phyloP scores from a whole-genome alignment of 257 asterid genomes.

The Misopates orontium region DNA sequence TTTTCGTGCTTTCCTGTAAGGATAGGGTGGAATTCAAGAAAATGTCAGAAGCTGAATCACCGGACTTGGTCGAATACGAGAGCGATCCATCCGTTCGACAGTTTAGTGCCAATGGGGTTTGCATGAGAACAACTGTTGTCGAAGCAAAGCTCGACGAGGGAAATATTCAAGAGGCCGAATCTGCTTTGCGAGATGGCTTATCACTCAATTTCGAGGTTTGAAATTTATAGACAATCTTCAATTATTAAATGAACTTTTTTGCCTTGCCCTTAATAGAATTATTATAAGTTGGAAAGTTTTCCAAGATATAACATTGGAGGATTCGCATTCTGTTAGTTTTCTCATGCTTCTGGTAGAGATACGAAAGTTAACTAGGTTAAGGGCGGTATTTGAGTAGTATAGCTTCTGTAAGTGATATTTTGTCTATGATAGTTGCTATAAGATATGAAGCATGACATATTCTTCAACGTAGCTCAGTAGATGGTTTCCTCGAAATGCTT shows the following conservation, averaged over 20 bases:
- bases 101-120: slow-evolving; percentile 78
- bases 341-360: neutral
- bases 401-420: no score
- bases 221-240: neutral
- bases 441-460: no score
- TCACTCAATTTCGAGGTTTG: slow-evolving; percentile 94
- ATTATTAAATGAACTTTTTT: slow-evolving; percentile 1
- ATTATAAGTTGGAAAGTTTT: no score
- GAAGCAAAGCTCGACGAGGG: slow-evolving; percentile 97
- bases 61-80: slow-evolving; percentile 43
- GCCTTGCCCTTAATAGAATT: no score
- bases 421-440: no score
- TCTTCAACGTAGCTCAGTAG: no score
- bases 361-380: neutral
- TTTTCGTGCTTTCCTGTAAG: slow-evolving; percentile 35
- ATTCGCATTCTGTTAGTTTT: slow-evolving; percentile 9
- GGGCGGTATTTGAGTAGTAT: no score
- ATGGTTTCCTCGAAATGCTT: neutral
- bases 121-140: slow-evolving; percentile 61
- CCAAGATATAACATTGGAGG: neutral
- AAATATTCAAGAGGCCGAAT: slow-evolving; percentile 95
- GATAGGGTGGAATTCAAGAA: slow-evolving; percentile 32
- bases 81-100: slow-evolving; percentile 58
- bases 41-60: slow-evolving; percentile 74
- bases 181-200: slow-evolving; percentile 86